phyloP scores from a whole-genome alignment of 1,284 basidiomycete species.

The Cryptococcus sp. region DNA sequence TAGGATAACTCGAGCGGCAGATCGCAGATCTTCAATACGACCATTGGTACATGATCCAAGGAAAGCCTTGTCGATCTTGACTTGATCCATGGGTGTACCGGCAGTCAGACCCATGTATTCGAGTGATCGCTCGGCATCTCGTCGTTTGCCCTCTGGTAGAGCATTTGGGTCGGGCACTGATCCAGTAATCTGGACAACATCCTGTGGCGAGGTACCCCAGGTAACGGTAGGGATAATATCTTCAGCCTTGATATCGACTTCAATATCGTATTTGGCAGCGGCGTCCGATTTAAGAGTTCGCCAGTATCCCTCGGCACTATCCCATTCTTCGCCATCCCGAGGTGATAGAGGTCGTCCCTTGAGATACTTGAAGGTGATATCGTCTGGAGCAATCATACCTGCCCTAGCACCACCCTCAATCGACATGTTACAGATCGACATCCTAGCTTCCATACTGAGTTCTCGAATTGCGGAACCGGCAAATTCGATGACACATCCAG shows the following conservation, averaged over 20 bases:
- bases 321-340: conserved; percentile 80
- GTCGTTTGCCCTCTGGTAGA: conserved; percentile 65
- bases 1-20: conserved; percentile 77
- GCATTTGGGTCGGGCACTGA: conserved; percentile 73
- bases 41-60: conserved; percentile 97
- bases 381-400: conserved; percentile 93
- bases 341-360: conserved; percentile 74
- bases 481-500: conserved; percentile 88
- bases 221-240: conserved; percentile 93
- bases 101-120: conserved; percentile 87
- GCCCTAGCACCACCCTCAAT: conserved; percentile 94
- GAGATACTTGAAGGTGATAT: conserved; percentile 83
- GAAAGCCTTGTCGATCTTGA: conserved; percentile 89
- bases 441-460: conserved; percentile 91
- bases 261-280: conserved; percentile 83
- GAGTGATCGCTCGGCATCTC: conserved; percentile 74
- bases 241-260: conserved; percentile 76
- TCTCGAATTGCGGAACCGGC: conserved; percentile 85
- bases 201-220: conserved; percentile 95
- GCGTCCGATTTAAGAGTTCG: conserved; percentile 77
- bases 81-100: conserved; percentile 76
- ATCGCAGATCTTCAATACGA: conserved; percentile 90
- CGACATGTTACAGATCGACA: conserved; percentile 98
- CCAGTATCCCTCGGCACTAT: conserved; percentile 85
- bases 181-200: conserved; percentile 83